Conservation (phyloP, 345 rosid genomes). For the Aurinia saxatilis region DNA sequence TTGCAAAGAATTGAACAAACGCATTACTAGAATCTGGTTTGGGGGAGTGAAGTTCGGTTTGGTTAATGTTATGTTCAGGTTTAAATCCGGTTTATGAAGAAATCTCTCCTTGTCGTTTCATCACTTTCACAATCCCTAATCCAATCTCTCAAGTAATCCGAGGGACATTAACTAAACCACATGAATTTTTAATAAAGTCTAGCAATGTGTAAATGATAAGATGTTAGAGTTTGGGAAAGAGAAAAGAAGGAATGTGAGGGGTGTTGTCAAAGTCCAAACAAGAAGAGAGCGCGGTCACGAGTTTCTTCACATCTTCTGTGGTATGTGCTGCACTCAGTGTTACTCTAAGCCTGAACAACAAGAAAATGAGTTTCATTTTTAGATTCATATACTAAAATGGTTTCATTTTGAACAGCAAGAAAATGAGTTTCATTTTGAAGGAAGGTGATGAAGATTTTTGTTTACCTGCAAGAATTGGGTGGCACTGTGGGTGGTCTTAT, state of each 20-base stretch:
- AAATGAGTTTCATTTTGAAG: neutral
- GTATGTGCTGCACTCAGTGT: slow-evolving; percentile 74
- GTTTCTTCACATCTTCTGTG: slow-evolving; percentile 67
- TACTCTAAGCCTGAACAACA: slow-evolving; percentile 59
- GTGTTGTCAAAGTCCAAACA: slow-evolving; percentile 45
- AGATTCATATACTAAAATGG: neutral
- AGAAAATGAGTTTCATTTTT: neutral
- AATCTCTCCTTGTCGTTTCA: too few relatives aligned
- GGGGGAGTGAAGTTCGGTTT: too few relatives aligned
- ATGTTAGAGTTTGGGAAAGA: slow-evolving; percentile 36
- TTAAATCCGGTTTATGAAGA: too few relatives aligned
- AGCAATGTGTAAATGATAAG: too few relatives aligned
- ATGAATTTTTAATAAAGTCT: too few relatives aligned
- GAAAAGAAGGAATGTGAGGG: slow-evolving; percentile 24
- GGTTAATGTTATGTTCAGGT: too few relatives aligned
- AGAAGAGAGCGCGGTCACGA: slow-evolving; percentile 46
- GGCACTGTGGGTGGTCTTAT: slow-evolving; percentile 98
- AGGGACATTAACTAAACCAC: too few relatives aligned
- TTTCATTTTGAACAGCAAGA: neutral
- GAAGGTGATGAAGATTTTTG: neutral
- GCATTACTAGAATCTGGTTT: too few relatives aligned
- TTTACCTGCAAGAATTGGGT: slow-evolving; percentile 88
- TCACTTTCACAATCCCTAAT: too few relatives aligned
- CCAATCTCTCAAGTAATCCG: too few relatives aligned
- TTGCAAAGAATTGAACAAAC: too few relatives aligned